These are phyloP conservation scores for Jacaranda mimosifolia DNA, from an alignment of 257 asterid species.

Conservation along the genomic window DNA sequence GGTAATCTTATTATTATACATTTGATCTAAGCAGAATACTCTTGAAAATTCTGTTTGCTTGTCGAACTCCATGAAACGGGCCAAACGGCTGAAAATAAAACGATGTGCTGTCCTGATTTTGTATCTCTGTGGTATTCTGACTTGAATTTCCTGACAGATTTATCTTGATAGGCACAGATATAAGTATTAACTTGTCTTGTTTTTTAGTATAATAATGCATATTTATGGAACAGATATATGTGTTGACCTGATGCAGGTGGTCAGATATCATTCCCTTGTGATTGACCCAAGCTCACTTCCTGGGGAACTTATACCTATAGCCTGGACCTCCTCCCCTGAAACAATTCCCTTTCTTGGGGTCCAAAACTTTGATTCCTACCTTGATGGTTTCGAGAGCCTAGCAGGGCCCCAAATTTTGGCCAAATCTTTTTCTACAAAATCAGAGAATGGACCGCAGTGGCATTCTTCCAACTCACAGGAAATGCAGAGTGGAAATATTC, in stretches of 20 bases:
- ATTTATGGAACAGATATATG: background rate
- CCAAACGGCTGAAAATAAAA: background rate
- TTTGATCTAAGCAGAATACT: background rate
- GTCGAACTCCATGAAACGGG: background rate
- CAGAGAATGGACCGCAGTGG: constrained; percentile 43
- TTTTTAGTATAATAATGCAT: background rate
- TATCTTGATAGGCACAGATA: background rate
- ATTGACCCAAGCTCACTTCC: constrained; percentile 88
- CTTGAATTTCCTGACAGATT: background rate
- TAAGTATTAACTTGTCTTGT: background rate
- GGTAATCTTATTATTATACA: background rate
- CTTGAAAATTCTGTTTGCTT: constrained; percentile 4
- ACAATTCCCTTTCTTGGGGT: constrained; percentile 67
- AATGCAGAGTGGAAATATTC: constrained; percentile 55
- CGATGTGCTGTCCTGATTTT: background rate
- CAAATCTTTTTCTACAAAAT: constrained; percentile 43
- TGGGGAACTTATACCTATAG: constrained; percentile 86
- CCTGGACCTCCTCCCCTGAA: constrained; percentile 80
- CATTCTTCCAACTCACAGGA: constrained; percentile 49
- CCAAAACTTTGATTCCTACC: constrained; percentile 42
- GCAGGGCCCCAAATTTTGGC: constrained; percentile 36
- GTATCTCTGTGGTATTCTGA: background rate
- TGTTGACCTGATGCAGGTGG: constrained; percentile 68
- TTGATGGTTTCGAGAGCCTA: constrained; percentile 52
- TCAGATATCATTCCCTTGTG: constrained; percentile 95